phyloP scores from a whole-genome alignment of 164 flowering plant genomes.

The Nymphaea colorata region DNA sequence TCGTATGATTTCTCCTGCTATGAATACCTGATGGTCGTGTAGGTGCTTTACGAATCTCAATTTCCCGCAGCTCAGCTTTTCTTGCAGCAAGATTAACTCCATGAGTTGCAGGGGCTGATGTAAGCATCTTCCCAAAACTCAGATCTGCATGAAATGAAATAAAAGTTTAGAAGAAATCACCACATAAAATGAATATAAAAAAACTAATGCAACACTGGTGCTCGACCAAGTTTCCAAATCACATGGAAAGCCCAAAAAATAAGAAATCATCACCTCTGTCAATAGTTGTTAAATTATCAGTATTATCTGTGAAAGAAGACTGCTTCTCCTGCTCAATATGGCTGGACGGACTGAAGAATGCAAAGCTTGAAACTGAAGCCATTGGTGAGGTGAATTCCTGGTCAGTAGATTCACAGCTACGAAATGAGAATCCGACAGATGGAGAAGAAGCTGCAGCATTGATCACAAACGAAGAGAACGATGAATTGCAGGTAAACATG shows the following conservation, averaged over 20 bases:
- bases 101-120: neutral
- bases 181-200: too few relatives aligned
- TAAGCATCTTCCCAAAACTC: neutral
- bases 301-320: constrained; percentile 10
- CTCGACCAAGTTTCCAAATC: too few relatives aligned
- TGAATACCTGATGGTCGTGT: constrained; percentile 38
- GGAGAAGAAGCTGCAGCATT: constrained; percentile 24
- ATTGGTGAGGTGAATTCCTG: constrained; percentile 38
- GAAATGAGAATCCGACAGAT: constrained; percentile 53
- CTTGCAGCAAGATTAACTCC: constrained; percentile 6
- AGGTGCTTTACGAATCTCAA: constrained; percentile 22
- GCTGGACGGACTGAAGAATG: constrained; percentile 46
- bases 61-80: constrained; percentile 15
- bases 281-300: constrained; percentile 12
- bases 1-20: constrained; percentile 64
- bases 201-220: neutral
- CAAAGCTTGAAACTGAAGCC: constrained; percentile 64
- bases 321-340: constrained; percentile 17
- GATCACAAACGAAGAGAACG: constrained; percentile 54
- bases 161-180: neutral
- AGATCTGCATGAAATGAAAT: neutral
- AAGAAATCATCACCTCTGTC: constrained; percentile 30
- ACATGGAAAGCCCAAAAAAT: neutral
- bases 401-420: constrained; percentile 23
- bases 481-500: constrained; percentile 50